These are phyloP conservation scores for Pisolithus orientalis DNA, from an alignment of 768 basidiomycete species.

Conservation along the genomic window DNA sequence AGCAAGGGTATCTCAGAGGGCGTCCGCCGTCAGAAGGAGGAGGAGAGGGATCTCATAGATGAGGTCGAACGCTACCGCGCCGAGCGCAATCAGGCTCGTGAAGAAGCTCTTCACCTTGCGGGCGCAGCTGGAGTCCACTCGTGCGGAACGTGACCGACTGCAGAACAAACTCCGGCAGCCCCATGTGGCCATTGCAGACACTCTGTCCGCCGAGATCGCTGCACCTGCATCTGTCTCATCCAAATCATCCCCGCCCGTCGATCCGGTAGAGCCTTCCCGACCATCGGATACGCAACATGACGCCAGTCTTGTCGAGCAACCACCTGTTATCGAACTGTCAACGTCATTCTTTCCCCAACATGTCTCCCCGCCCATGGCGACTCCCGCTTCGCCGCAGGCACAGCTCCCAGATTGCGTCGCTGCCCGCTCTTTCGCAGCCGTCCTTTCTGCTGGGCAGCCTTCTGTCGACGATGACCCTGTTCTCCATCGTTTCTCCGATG, in stretches of 20 bases:
- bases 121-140: conserved; percentile 27
- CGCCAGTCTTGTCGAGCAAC: conserved; percentile 7
- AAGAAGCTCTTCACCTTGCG: conserved; percentile 27
- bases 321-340: conserved; percentile 12
- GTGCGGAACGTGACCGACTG: conserved; percentile 28
- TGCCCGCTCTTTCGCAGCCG: conserved; percentile 29
- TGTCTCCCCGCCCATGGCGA: conserved; percentile 18
- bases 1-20: conserved; percentile 36
- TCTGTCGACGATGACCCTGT: conserved; percentile 18
- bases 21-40: conserved; percentile 34
- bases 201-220: conserved; percentile 5
- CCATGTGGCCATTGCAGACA: not conserved
- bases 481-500: conserved; percentile 20
- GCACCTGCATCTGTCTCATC: not conserved
- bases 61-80: conserved; percentile 27
- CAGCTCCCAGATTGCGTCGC: conserved; percentile 30
- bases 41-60: conserved; percentile 30
- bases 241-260: conserved; percentile 5
- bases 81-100: conserved; percentile 32
- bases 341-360: conserved; percentile 18
- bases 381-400: conserved; percentile 28
- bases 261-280: conserved; percentile 6
- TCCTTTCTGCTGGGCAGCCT: conserved; percentile 25
- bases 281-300: conserved; percentile 1
- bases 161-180: conserved; percentile 17